Base-by-base conservation (phyloP, 129 eudicot genomes). In the Apium graveolens region DNA sequence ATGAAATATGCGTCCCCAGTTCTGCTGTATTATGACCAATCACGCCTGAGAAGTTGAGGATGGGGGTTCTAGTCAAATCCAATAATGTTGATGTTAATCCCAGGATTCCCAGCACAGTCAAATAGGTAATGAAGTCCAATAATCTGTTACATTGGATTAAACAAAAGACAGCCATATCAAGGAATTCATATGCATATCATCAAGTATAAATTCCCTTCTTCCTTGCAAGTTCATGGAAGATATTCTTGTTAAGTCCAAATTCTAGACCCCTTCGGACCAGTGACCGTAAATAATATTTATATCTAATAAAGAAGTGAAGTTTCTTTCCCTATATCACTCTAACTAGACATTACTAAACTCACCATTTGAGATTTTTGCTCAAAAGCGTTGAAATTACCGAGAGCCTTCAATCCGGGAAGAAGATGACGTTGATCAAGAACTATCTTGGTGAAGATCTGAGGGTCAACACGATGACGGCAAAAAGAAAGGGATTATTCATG, bases 401-500 rank as follows among this genome's bases (percentile, higher is more conserved):
- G n/a, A 60, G 68, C 68, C 68, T 60, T 60, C 11, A 60, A 60
- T 16, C 68, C 68, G 26, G 68, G 68, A n/a, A 60, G 68, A 60
- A n/a, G 68, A 11, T n/a, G 14, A n/a, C 17, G 32, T 60, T 60
- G 68, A 60, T 60, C 68, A 26, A 8, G 68, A n/a, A 60, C 68
- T 60, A 60, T n/a, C 13, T 60, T 60, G 68, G 29, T 26, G 32
- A 10, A 60, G 21, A 60, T 26, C 68, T 60, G 68, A 60, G 68
- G 68, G 32, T 21, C 32, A 60, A 60, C 32, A 26, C 26, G 34
- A 21, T 24, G 65, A 26, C 68, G 26, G 6, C 6, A 4, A 57
- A 57, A 57, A 57, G 4, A 60, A 26, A 60, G 32, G 0, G 32
- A 60, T 60, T 60, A 60, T 10, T 60, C 68, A n/a, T 26, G 32